Evolutionary conservation across 2,329 filamentous ascomycete genomes (phyloP), one percentile per base, ranked within the genome.

Genomic region (Raffaelea albimanens): DNA sequence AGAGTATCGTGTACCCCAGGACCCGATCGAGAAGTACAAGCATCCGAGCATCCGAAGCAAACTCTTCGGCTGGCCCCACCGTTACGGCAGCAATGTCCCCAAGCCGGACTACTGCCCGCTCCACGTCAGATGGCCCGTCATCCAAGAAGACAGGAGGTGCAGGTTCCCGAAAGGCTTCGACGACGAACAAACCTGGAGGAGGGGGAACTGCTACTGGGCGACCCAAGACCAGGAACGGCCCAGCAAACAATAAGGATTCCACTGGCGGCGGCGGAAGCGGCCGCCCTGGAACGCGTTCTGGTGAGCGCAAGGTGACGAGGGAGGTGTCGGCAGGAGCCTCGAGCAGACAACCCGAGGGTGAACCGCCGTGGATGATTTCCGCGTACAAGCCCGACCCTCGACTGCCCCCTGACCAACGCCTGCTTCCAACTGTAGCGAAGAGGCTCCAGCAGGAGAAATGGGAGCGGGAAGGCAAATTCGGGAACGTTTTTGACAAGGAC

Each of bases 371-470:
- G 93, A 78, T 97, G 66, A 79, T 93, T 41, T 87, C 85, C 20
- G 88, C 95, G 66, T 98, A 96, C 66, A 95, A 94, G 60, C 93
- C 93, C 1, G 93, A 98, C 61, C 93, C 93, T 25, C 83, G 89
- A 51, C 72, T 98, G 31, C 93, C 93, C 5, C 93, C 89, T 0
- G 93, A 98, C 52, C 87, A 98, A 64, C 93, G 98, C 61, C 82
- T 98, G 46, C 79, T 98, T 11, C 93, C 93, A 1, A 97, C 93
- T 0, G 89, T 97, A 53, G 93, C 93, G 13, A 88, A 85, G 58
- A 78, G 87, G 48, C 75, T 97, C 64, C 87, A 93, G 63, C 91
- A 96, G 67, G 89, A 96, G 64, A 87, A 91, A 63, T 96, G 89
- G 90, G 89, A 94, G 65, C 86, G 82, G 57, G 87, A 96, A 63